Base-by-base conservation (phyloP, 176 grass and related monocot genomes). In the Oryza meridionalis region DNA sequence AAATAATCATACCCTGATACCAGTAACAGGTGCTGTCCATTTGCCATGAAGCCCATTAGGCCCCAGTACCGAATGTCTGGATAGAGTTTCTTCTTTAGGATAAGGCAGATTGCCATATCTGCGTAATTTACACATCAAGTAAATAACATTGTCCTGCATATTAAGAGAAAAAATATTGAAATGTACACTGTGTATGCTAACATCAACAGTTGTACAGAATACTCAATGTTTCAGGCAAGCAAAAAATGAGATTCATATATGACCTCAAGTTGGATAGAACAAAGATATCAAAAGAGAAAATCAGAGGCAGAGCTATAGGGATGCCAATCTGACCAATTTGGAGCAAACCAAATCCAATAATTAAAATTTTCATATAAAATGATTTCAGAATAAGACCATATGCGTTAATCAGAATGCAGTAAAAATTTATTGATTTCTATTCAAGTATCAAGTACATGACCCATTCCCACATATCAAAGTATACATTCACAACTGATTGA, bases 21-120 rank as follows among this genome's bases (percentile, higher is more conserved):
- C 80, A 92, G 83, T 91, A 78, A 81, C 81, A 67, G 91, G 87
- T 67, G 79, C 67, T 83, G 81, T 73, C 89, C 88, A 90, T 75
- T 87, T 83, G 64, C 87, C 87, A 68, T 71, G 82, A 44, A 98
- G 93, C 64, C 93, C 96, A 90, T 92, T 93, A 78, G 91, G 87
- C 65, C 96, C 96, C 78, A 95, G 87, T 87, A 98, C 87, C 17
- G 96, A 98, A 86, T 98, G 96, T 75, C 91, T 95, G 4, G 89
- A 95, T 86, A 98, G 81, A 51, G 93, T 95, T 90, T 98, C 96
- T 84, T 98, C 87, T 65, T 98, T 95, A 67, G 93, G 91, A 88
- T 85, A 79, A 61, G 81, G 77, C 45, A 98, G 35, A 76, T 77
- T 93, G 40, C 92, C 82, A 79, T 88, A 90, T 84, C 96, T 98